phyloP scores from a whole-genome alignment of 2,329 filamentous ascomycete genomes.

The Stagonosporopsis vannaccii region DNA sequence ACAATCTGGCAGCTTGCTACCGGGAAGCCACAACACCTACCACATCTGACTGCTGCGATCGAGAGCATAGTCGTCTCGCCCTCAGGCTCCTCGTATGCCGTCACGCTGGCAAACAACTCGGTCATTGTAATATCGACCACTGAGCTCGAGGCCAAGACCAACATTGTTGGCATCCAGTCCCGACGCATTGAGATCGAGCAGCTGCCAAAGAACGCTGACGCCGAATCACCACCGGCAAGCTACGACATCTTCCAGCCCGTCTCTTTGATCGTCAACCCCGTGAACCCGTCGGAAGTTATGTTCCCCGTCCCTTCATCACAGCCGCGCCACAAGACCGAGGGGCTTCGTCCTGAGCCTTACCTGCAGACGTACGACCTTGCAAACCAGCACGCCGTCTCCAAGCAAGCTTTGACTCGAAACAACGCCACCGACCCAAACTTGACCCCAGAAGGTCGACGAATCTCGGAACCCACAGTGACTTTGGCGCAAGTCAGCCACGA shows the following conservation, averaged over 20 bases:
- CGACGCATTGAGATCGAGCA: constrained; percentile 41
- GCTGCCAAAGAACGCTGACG: constrained; percentile 31
- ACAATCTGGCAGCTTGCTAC: constrained; percentile 95
- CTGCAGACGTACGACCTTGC: constrained; percentile 90
- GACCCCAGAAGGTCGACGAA: constrained; percentile 72
- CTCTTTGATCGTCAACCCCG: constrained; percentile 53
- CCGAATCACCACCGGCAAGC: constrained; percentile 24
- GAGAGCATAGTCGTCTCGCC: constrained; percentile 85
- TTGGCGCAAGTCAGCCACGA: constrained; percentile 79
- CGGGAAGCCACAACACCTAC: constrained; percentile 79
- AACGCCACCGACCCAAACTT: constrained; percentile 83
- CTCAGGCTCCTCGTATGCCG: constrained; percentile 78
- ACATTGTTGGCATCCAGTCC: constrained; percentile 81
- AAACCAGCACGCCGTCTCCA: constrained; percentile 77
- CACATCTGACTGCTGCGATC: constrained; percentile 87
- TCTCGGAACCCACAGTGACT: constrained; percentile 80
- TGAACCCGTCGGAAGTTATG: constrained; percentile 51
- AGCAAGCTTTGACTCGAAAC: constrained; percentile 87
- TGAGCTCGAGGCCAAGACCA: constrained; percentile 83
- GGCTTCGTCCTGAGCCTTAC: constrained; percentile 60
- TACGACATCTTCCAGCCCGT: constrained; percentile 36
- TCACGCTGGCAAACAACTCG: constrained; percentile 92
- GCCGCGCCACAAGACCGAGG: constrained; percentile 42
- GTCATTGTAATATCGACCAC: constrained; percentile 88
- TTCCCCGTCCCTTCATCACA: constrained; percentile 62